phyloP scores from a whole-genome alignment of 306 rosid species.

The Cicer bijugum region DNA sequence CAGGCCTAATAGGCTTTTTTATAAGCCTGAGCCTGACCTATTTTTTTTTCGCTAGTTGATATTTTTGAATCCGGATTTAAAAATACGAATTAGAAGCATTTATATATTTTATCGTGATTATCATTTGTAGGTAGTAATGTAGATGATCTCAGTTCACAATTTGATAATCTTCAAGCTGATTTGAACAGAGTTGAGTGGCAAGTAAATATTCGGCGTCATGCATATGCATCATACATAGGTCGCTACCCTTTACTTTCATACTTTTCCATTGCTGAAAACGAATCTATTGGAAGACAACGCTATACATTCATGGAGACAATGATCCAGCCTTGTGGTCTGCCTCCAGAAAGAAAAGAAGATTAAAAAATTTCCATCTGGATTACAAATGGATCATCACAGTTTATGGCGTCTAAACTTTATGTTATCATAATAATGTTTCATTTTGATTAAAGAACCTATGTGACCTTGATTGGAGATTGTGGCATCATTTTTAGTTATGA shows the following conservation, averaged over 20 bases:
- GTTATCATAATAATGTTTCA: neutral
- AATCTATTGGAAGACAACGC: slow-evolving; percentile 88
- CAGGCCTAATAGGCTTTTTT: too few species aligned
- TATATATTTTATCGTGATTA: too few species aligned
- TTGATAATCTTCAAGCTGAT: slow-evolving; percentile 89
- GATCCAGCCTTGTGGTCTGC: slow-evolving; percentile 91
- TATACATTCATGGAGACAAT: slow-evolving; percentile 74
- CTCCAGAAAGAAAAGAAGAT: slow-evolving; percentile 86
- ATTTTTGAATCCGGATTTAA: too few species aligned
- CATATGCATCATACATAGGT: slow-evolving; percentile 89
- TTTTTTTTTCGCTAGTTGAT: too few species aligned
- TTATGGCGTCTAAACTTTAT: neutral
- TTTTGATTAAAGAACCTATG: slow-evolving; percentile 8
- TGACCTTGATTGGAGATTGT: neutral
- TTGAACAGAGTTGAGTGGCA: slow-evolving; percentile 93
- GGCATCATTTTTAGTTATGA: neutral
- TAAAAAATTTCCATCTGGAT: slow-evolving; percentile 23
- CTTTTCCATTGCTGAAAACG: slow-evolving; percentile 88
- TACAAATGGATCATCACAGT: neutral
- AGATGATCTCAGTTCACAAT: slow-evolving; percentile 69
- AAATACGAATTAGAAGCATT: too few species aligned
- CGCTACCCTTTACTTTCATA: slow-evolving; percentile 76
- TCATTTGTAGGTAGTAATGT: too few species aligned
- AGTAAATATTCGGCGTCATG: slow-evolving; percentile 87
- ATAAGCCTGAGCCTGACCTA: too few species aligned